Conservation (phyloP, 1,284 basidiomycete genomes). For the Polyporus tsugae region DNA sequence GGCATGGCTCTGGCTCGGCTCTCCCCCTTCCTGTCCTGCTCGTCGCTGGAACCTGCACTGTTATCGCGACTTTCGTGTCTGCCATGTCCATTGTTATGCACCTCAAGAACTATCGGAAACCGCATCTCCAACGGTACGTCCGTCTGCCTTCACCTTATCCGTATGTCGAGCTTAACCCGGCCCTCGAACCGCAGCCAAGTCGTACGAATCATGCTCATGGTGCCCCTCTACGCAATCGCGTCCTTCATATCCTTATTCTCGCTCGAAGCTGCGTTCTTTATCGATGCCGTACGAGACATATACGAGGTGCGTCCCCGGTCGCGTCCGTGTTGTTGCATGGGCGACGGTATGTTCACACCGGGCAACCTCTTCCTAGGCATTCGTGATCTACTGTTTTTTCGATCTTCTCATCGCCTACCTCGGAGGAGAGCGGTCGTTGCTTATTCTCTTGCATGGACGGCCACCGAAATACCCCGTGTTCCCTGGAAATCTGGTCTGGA, state of each 20-base stretch:
- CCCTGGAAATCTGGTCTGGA: conserved; percentile 81
- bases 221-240: conserved; percentile 91
- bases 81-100: conserved; percentile 88
- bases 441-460: conserved; percentile 91
- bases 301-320: conserved; percentile 78
- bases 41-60: conserved; percentile 68
- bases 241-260: conserved; percentile 96
- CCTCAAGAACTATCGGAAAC: conserved; percentile 90
- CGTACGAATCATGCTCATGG: conserved; percentile 97
- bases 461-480: conserved; percentile 89
- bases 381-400: conserved; percentile 96
- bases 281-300: conserved; percentile 94
- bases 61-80: conserved; percentile 82
- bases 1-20: conserved; percentile 53
- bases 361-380: conserved; percentile 65
- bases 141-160: not conserved
- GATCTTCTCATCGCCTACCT: conserved; percentile 86
- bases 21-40: conserved; percentile 62
- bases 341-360: not conserved
- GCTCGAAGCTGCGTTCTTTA: conserved; percentile 94
- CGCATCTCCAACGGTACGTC: conserved; percentile 77
- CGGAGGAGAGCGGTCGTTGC: conserved; percentile 91
- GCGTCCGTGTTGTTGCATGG: conserved; percentile 13
- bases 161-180: not conserved
- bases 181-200: conserved; percentile 71